phyloP scores from a whole-genome alignment of 768 basidiomycete species.

The Russula sp. region DNA sequence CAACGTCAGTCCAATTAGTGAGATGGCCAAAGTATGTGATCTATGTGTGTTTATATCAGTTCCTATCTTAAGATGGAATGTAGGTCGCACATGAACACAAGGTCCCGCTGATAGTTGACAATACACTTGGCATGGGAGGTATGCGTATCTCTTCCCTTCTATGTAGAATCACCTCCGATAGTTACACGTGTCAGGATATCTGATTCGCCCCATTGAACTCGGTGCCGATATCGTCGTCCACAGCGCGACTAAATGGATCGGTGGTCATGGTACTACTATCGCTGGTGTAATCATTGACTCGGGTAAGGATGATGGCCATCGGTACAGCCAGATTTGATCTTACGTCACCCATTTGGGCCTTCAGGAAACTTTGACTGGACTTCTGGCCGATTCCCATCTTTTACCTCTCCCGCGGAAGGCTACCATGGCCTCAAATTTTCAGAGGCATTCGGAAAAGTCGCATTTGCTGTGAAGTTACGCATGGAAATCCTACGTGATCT shows the following conservation, averaged over 20 bases:
- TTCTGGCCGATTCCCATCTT: conserved; percentile 64
- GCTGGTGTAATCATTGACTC: conserved; percentile 69
- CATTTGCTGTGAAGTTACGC: conserved; percentile 63
- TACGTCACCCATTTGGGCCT: not conserved
- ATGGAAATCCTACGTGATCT: conserved; percentile 58
- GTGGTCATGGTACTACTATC: conserved; percentile 74
- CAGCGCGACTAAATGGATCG: conserved; percentile 82
- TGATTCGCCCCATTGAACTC: conserved; percentile 59
- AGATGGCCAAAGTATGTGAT: conserved; percentile 50
- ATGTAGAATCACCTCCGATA: not conserved
- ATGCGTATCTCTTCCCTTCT: not conserved
- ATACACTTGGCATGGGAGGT: conserved; percentile 70
- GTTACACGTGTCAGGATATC: conserved; percentile 34
- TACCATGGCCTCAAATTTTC: conserved; percentile 66
- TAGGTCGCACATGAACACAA: conserved; percentile 64
- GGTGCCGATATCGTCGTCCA: conserved; percentile 80
- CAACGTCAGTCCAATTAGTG: conserved; percentile 54
- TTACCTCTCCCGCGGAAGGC: conserved; percentile 67
- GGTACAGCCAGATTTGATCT: not conserved
- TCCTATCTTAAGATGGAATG: not conserved
- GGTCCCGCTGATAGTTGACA: conserved; percentile 77
- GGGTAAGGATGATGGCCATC: conserved; percentile 31
- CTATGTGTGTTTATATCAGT: not conserved
- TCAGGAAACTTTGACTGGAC: conserved; percentile 69
- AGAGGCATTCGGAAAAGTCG: conserved; percentile 56